Percentiles rank a stretch among this genome's conserved stretches.
Evolutionary conservation across 2,329 filamentous ascomycete genomes (phyloP).

Genomic region (Dothideomycetes sp.): DNA sequence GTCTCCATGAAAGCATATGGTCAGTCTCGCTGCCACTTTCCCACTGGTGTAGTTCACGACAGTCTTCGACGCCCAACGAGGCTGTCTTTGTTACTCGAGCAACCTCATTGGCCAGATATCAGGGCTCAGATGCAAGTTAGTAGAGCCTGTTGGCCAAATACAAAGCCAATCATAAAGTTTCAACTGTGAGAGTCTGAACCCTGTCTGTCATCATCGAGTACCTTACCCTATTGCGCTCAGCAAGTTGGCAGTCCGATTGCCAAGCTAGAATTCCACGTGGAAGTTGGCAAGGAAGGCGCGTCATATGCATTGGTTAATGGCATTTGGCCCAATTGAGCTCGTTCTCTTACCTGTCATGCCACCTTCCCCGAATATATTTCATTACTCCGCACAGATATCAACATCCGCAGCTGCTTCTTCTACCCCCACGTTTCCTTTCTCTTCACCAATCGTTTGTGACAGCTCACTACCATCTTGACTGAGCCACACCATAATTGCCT

Average conservation of each 20-base stretch:
- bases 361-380: background rate
- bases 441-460: too few relatives aligned
- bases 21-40: background rate
- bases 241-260: too few relatives aligned
- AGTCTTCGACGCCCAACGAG: background rate
- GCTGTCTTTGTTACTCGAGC: background rate
- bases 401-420: background rate
- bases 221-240: too few relatives aligned
- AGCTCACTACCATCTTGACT: too few relatives aligned
- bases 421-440: background rate
- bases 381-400: background rate
- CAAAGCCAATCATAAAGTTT: background rate
- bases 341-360: background rate
- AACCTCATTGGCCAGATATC: background rate
- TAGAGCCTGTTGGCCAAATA: background rate
- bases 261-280: background rate
- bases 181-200: too few relatives aligned
- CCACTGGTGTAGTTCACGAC: background rate
- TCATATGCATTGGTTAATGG: background rate
- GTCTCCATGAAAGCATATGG: too few relatives aligned
- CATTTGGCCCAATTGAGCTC: background rate
- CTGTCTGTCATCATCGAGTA: too few relatives aligned
- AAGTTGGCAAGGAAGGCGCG: background rate
- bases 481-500: too few relatives aligned
- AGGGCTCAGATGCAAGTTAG: background rate